Evolutionary conservation across 2,329 filamentous ascomycete genomes (phyloP).

Genomic region (Ophiocordyceps robertsii): DNA sequence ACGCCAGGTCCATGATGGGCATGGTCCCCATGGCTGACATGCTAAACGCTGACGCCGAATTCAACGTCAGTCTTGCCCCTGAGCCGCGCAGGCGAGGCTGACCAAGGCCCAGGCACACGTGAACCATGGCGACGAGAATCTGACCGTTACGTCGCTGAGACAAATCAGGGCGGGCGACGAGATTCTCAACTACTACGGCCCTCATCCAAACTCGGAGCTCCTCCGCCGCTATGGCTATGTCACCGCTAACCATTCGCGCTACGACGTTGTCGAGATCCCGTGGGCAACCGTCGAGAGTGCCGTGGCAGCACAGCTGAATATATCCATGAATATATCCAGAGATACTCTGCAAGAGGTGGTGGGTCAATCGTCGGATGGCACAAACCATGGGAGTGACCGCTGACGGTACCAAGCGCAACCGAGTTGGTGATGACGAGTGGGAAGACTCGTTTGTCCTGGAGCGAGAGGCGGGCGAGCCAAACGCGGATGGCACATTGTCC

Average conservation of each 20-base stretch:
- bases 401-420: slow-evolving; percentile 20
- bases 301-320: slow-evolving; percentile 22
- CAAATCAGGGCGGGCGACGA: slow-evolving; percentile 59
- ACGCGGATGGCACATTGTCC: slow-evolving; percentile 30
- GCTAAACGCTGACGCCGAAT: slow-evolving; percentile 77
- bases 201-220: slow-evolving; percentile 69
- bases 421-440: slow-evolving; percentile 49
- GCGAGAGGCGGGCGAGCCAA: slow-evolving; percentile 36
- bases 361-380: slow-evolving; percentile 9
- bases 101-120: slow-evolving; percentile 30
- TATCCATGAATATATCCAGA: slow-evolving; percentile 23
- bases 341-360: slow-evolving; percentile 28
- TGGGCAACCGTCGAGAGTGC: slow-evolving; percentile 42
- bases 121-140: slow-evolving; percentile 35
- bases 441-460: slow-evolving; percentile 66
- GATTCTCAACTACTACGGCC: slow-evolving; percentile 81
- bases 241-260: slow-evolving; percentile 61
- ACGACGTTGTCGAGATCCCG: slow-evolving; percentile 72
- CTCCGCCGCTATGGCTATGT: slow-evolving; percentile 78
- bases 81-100: neutral
- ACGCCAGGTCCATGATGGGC: slow-evolving; percentile 50
- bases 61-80: slow-evolving; percentile 44
- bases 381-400: neutral
- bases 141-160: slow-evolving; percentile 61
- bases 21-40: slow-evolving; percentile 90